Conservation (phyloP, 208 protist species). For the Wallacemonas sp. region DNA sequence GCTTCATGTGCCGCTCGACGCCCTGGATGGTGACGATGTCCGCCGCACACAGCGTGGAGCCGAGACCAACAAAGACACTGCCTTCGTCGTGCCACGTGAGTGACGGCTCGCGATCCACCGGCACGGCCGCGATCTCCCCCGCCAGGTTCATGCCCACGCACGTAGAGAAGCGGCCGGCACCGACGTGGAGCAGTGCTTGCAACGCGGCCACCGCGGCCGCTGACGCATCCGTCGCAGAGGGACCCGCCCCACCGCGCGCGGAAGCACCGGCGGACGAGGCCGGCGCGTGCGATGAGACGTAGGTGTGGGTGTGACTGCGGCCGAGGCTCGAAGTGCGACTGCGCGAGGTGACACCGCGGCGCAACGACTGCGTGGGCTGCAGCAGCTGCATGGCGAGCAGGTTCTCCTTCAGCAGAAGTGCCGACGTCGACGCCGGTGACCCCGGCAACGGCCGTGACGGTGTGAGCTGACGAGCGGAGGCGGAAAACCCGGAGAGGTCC, state of each 20-base stretch:
- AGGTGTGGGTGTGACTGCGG: not conserved
- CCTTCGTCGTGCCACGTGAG: constrained; percentile 56
- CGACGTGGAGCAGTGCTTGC: constrained; percentile 25
- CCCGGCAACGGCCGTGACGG: not conserved
- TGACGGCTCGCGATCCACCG: constrained; percentile 47
- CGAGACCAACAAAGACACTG: constrained; percentile 60
- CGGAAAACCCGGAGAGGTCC: no score
- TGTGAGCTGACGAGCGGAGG: no score
- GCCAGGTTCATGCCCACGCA: constrained; percentile 64
- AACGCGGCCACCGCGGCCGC: constrained; percentile 23
- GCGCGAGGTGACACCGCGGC: not conserved
- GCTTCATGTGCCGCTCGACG: constrained; percentile 65
- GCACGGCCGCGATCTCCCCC: constrained; percentile 59
- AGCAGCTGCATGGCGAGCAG: constrained; percentile 28
- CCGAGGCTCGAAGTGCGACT: not conserved
- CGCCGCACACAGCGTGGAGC: constrained; percentile 48
- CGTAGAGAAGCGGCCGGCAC: constrained; percentile 45
- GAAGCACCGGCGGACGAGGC: constrained; percentile 7
- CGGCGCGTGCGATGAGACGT: constrained; percentile 11
- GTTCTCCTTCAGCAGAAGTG: constrained; percentile 37
- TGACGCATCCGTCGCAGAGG: constrained; percentile 8
- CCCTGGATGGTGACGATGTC: constrained; percentile 49
- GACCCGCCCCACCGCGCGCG: not conserved
- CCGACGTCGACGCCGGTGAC: not conserved
- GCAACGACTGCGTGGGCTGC: constrained; percentile 18